Evolutionary conservation across 2,329 filamentous ascomycete species (phyloP), one percentile per base, ranked within the genome.

Genomic region (Xylaria sp.): DNA sequence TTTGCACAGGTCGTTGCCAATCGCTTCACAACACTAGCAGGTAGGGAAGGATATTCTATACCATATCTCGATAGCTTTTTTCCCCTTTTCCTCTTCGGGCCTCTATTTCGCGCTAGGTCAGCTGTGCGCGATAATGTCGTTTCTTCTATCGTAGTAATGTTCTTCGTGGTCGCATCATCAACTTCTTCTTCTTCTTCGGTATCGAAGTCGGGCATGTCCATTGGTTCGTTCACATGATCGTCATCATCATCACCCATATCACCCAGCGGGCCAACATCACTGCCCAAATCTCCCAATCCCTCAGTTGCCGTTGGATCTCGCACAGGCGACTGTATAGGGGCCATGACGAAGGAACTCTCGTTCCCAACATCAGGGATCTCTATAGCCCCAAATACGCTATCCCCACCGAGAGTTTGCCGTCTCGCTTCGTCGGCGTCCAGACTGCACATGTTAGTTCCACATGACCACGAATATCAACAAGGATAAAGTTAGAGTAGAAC

Each of bases 21-120:
- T 64, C 87, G 83, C 76, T 93, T 94, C 52, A 96, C 87, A 19
- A 93, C 86, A 0, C 86, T 83, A 0, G 84, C 78, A 2, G 93
- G 91, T 41, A 97, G 78, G 0, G 89, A 87, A 0, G 91, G 90
- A 67, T 93, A 93, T 63, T 89, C 85, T 51, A 90, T 87, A 25
- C 91, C 91, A 71, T 93, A 82, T 49, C 84, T 84, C 0, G 92
- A 96, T 48, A 87, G 81, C 65, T 85, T 83, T 67, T 86, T 80
- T 27, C 74, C 75, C 5, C 75, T 72, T 68, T 83, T 83, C 61
- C 72, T 76, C 62, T 74, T 77, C 60, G 74, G 75, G 41, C 65
- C 63, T 41, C 60, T 57, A 46, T 60, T 60, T 15, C 43, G 33
- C 3, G 54, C 31, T 1, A 55, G 38, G 21, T 8, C 21, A 19